Base-by-base conservation (phyloP, 2,329 filamentous ascomycete genomes). In the Acarospora socialis region DNA sequence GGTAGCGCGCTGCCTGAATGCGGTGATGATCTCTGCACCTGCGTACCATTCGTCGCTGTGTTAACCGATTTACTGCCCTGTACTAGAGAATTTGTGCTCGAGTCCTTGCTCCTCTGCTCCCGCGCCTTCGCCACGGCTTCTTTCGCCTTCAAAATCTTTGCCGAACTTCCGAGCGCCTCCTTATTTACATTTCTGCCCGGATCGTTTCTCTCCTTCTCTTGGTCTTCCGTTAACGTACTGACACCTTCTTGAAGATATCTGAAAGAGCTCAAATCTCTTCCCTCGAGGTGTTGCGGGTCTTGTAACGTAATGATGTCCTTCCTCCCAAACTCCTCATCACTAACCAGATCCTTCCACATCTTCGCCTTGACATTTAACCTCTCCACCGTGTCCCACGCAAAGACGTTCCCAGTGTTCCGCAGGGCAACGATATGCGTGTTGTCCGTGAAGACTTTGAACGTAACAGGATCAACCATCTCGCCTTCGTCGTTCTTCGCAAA, bases 391-490 rank as follows among this genome's bases (percentile, higher is more conserved):
- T 98, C 92, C 72, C 79, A 94, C 1, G 86, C 77, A 52, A 95
- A 98, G 4, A 93, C 90, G 56, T 98, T 98, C 30, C 87, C 87
- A 36, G 86, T 87, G 34, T 67, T 79, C 35, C 74, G 69, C 41
- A 98, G 66, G 10, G 86, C 87, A 27, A 95, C 82, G 36, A 98
- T 82, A 55, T 95, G 90, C 3, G 90, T 95, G 56, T 95, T 95
- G 54, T 98, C 84, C 28, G 90, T 98, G 49, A 98, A 83, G 24
- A 92, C 81, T 56, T 98, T 98, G 66, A 81, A 95, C 0, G 86
- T 94, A 28, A 98, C 87, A 0, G 90, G 92, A 48, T 98, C 90
- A 41, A 95, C 82, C 48, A 90, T 81, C 46, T 95, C 90, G 32
- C 73, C 80, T 39, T 86, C 79, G 32, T 86, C 81, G 54, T 95